Percentiles rank a stretch among this genome's conserved stretches.
Conservation (phyloP, 176 grass and related monocot genomes). For the Alloteropsis semialata region DNA sequence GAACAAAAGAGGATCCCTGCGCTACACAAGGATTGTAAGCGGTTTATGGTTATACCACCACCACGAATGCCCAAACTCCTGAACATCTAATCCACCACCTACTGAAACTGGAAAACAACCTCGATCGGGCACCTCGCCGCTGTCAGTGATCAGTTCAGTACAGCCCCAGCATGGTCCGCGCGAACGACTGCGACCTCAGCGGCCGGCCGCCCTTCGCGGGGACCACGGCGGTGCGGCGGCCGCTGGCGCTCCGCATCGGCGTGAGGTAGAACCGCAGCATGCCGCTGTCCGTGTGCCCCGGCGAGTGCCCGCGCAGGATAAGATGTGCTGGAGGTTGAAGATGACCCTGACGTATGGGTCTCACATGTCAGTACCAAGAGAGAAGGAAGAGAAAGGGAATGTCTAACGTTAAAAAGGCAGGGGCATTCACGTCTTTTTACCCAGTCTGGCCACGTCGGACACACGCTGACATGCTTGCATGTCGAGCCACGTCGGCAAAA, state of each 20-base stretch:
- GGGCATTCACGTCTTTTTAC: too few relatives aligned
- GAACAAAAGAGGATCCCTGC: constrained; percentile 34
- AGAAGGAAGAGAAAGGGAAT: too few relatives aligned
- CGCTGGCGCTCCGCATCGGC: constrained; percentile 59
- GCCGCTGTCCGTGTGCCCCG: constrained; percentile 60
- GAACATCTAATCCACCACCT: background rate
- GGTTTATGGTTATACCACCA: constrained; percentile 38
- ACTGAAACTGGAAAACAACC: background rate
- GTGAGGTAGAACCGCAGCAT: constrained; percentile 94
- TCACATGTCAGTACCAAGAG: too few relatives aligned
- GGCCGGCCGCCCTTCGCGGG: constrained; percentile 37
- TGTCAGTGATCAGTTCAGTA: constrained; percentile 54
- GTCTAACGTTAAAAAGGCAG: too few relatives aligned
- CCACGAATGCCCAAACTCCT: background rate
- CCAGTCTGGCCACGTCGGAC: too few relatives aligned
- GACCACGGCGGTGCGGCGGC: constrained; percentile 29
- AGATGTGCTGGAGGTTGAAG: too few relatives aligned
- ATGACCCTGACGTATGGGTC: too few relatives aligned
- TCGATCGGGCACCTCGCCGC: background rate
- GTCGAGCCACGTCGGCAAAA: too few relatives aligned
- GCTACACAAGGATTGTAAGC: constrained; percentile 34
- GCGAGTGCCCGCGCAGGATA: constrained; percentile 72
- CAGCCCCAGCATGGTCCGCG: constrained; percentile 75
- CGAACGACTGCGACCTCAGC: constrained; percentile 57
- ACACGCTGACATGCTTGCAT: too few relatives aligned